Conservation (phyloP, 441 rosid genomes). For the Arabidopsis lyrata region DNA sequence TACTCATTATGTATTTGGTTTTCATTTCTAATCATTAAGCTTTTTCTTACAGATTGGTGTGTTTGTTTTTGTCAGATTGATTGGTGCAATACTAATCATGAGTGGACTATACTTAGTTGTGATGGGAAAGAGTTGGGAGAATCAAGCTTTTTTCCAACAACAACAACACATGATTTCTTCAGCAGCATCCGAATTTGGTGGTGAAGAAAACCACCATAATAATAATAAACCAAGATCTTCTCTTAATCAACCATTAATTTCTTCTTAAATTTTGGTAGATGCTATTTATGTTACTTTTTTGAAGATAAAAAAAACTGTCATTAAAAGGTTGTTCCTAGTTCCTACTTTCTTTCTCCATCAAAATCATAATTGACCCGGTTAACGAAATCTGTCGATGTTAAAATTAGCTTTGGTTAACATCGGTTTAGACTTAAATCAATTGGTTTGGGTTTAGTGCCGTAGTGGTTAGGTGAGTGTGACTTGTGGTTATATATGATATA, state of each 20-base stretch:
- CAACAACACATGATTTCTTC: conserved; percentile 36
- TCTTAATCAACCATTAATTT: conserved; percentile 50
- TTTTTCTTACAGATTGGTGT: no score
- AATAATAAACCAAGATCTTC: conserved; percentile 35
- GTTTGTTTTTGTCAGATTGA: conserved; percentile 50
- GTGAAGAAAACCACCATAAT: conserved; percentile 9
- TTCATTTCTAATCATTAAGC: background rate
- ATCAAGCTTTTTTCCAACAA: conserved; percentile 45
- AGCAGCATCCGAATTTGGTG: conserved; percentile 25
- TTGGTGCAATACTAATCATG: conserved; percentile 75
- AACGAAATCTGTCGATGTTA: background rate
- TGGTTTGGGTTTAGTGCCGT: conserved; percentile 10
- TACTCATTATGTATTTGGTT: background rate
- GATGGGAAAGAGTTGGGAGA: conserved; percentile 79
- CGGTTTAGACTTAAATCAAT: conserved; percentile 3
- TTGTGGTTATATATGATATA: conserved; percentile 19
- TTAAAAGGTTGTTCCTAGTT: background rate
- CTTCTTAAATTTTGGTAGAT: conserved; percentile 12
- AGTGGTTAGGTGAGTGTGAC: background rate
- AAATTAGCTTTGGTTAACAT: conserved; percentile 1
- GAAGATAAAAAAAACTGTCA: background rate
- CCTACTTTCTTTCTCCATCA: background rate
- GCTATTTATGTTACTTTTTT: background rate
- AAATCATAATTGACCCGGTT: background rate
- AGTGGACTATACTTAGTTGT: conserved; percentile 77